Base-by-base conservation (phyloP, 345 rosid species). In the Arabidopsis suecica region DNA sequence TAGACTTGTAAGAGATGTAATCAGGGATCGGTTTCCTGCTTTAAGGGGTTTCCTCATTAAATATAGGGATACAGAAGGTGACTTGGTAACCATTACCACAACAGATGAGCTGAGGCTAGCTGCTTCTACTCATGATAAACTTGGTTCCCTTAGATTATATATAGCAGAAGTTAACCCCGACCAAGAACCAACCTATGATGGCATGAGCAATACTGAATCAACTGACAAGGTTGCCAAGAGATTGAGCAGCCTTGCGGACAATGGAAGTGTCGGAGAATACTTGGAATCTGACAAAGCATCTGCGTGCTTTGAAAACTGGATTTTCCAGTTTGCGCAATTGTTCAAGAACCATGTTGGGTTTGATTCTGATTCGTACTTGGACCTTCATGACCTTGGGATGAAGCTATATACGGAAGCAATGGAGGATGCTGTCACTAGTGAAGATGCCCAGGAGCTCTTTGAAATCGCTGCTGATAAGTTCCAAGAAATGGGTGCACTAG, bases 401-500 rank as follows among this genome's bases (percentile, higher is more conserved):
- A 93, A 87, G 84, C 68, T 96, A 65, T 86, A 96, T 77, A 86
- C 98, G 0, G 97, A 91, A 81, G 99, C 97, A 47, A 93, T 96
- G 94, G 97, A 91, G 72, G 98, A 93, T 73, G 55, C 93, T 60
- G 88, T 91, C 16, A 86, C 97, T 3, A 82, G 89, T 59, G 97
- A 89, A 64, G 98, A 96, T 55, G 91, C 97, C 0, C 98, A 96
- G 70, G 88, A 85, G 36, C 88, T 96, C 74, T 89, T 93, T 76
- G 89, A 89, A 64, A 84, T 91, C 53, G 93, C 97, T 14, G 88
- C 93, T 18, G 93, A 88, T 62, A 88, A 89, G 82, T 96, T 96
- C 85, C 99, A 96, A 79, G 99, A 92, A 84, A 96, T 96, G 99
- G 87, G 87, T 8, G 97, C 99, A 61, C 68, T 96, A 61, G 99